phyloP scores from a whole-genome alignment of 306 rosid genomes.

The Glycine latifolia region DNA sequence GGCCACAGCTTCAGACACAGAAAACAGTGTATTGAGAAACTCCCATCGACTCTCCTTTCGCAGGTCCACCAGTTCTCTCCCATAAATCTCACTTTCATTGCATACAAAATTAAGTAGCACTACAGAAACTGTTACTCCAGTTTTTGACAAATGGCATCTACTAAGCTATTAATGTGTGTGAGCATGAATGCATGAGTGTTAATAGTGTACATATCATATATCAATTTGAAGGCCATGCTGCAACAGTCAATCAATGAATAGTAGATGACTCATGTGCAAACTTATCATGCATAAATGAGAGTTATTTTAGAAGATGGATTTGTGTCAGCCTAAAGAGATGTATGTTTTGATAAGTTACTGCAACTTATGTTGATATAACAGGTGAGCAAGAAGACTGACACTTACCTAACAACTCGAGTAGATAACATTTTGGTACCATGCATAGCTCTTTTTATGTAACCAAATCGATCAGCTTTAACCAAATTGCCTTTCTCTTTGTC shows the following conservation, averaged over 20 bases:
- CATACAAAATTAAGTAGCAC: slow-evolving; percentile 62
- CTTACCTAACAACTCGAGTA: slow-evolving; percentile 85
- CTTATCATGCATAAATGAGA: slow-evolving; percentile 34
- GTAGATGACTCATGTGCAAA: slow-evolving; percentile 33
- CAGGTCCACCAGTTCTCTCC: slow-evolving; percentile 97
- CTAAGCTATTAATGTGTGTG: slow-evolving; percentile 43
- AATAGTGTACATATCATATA: background rate
- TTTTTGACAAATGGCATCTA: slow-evolving; percentile 47
- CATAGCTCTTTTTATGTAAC: slow-evolving; percentile 94
- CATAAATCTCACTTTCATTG: slow-evolving; percentile 91
- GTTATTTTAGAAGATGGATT: slow-evolving; percentile 36
- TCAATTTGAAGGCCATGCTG: slow-evolving; percentile 3
- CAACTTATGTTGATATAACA: slow-evolving; percentile 20
- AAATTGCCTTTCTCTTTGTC: slow-evolving; percentile 96
- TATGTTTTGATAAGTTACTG: background rate
- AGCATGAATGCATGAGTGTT: background rate
- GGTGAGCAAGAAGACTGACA: slow-evolving; percentile 27
- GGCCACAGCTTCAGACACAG: slow-evolving; percentile 99
- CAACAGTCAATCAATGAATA: slow-evolving; percentile 25
- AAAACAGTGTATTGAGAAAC: slow-evolving; percentile 92
- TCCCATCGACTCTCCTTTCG: slow-evolving; percentile 92
- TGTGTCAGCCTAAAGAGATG: slow-evolving; percentile 37
- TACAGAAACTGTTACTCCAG: slow-evolving; percentile 51
- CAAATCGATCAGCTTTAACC: slow-evolving; percentile 97
- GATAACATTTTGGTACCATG: slow-evolving; percentile 95